Evolutionary conservation across 805 yeast species (phyloP), one percentile per base, ranked within the genome.

Genomic region (Saccharomycopsis guyanensis): DNA sequence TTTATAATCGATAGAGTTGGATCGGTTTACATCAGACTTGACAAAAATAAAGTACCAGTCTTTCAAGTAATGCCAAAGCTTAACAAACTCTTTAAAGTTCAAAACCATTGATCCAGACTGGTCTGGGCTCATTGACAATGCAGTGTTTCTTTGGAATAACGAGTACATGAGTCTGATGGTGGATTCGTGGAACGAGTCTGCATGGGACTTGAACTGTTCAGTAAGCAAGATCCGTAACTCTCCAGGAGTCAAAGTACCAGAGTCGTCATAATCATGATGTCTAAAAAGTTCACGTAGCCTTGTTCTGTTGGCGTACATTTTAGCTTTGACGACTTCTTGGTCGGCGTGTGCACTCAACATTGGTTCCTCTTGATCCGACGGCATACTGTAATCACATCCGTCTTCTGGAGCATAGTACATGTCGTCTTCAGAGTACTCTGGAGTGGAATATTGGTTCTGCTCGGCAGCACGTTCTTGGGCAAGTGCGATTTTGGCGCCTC

Each of bases 171-270:
- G 25, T 20, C 50, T 3, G 16, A 43, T 20, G 13, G 47, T 32
- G 5, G 50, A 36, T 10, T 27, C 18, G 18, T 24, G 16, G 42
- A 46, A 46, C 15, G 15, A 10, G 20, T 18, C n/a, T 12, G 15
- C 12, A 20, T 16, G 29, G 4, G 22, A 13, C 20, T 6, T 4
- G 25, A 44, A 46, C 13, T 44, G 32, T 7, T 42, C 37, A 6
- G 38, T 46, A 25, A 46, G 38, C 10, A 46, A n/a, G 13, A 20
- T 22, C 22, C 37, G 49, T 18, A 46, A 39, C 36, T 42, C 49
- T 5, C 18, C 13, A 10, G 45, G 40, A 12, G 22, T 18, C 6
- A 43, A 19, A 6, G n/a, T 19, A 6, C 36, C 24, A 25, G 33
- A 23, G 4, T 40, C 35, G 23, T 40, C 33, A n/a, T 16, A 18